Conservation (phyloP, 1,284 basidiomycete genomes). For the Ustilago cynodontis region DNA sequence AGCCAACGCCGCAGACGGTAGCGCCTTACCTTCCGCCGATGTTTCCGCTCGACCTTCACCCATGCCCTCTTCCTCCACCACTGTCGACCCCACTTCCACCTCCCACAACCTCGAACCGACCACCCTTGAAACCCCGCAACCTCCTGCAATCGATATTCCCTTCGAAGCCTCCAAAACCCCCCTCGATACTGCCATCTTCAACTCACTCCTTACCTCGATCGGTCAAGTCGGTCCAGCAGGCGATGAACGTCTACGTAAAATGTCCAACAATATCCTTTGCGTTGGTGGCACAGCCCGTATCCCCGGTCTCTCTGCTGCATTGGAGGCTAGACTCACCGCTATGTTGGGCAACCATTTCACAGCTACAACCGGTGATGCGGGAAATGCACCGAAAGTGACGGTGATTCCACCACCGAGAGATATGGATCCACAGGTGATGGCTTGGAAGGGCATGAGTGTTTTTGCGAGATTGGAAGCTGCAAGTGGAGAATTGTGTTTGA, state of each 20-base stretch:
- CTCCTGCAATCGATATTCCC: constrained; percentile 77
- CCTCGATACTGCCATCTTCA: constrained; percentile 90
- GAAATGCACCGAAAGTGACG: constrained; percentile 73
- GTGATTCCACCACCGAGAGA: constrained; percentile 93
- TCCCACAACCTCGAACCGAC: not conserved
- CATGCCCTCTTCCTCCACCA: constrained; percentile 18
- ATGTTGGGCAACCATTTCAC: constrained; percentile 39
- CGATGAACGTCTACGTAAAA: constrained; percentile 90
- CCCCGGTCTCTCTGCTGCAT: constrained; percentile 67
- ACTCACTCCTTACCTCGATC: constrained; percentile 76
- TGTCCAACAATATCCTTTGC: constrained; percentile 87
- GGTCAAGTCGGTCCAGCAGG: constrained; percentile 70
- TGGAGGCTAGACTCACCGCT: constrained; percentile 57
- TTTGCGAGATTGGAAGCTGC: constrained; percentile 90
- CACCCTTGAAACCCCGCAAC: constrained; percentile 4
- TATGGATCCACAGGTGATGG: constrained; percentile 87
- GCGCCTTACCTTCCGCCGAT: constrained; percentile 29
- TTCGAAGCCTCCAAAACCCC: constrained; percentile 90
- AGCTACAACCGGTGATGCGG: constrained; percentile 37
- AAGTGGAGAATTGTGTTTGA: constrained; percentile 85
- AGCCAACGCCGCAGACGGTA: constrained; percentile 13
- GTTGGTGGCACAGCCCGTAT: constrained; percentile 81
- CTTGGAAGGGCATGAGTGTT: constrained; percentile 96
- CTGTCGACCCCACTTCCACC: not conserved
- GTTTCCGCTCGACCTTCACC: constrained; percentile 44